Conservation (phyloP, 2,329 filamentous ascomycete genomes). For the Ascochyta lentis region DNA sequence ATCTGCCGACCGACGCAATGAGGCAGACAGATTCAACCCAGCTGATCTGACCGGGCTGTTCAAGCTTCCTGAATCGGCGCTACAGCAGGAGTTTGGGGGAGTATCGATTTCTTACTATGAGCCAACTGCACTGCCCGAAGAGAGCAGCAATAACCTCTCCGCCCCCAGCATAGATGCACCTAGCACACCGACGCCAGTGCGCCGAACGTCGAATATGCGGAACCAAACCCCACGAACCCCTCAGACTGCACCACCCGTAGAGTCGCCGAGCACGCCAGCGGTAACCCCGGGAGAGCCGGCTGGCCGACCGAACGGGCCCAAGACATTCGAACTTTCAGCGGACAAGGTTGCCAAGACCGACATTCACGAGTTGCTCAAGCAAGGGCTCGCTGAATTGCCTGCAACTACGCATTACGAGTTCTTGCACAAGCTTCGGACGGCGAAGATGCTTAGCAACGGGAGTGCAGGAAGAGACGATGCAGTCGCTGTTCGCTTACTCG, state of each 20-base stretch:
- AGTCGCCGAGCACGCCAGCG: constrained; percentile 58
- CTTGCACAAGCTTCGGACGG: constrained; percentile 80
- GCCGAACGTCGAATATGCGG: constrained; percentile 65
- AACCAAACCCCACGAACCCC: constrained; percentile 60
- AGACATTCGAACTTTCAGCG: constrained; percentile 66
- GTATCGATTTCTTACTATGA: constrained; percentile 82
- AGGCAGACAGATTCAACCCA: constrained; percentile 44
- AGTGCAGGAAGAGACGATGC: constrained; percentile 73
- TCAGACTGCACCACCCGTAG: constrained; percentile 50
- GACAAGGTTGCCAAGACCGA: constrained; percentile 53
- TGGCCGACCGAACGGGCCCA: constrained; percentile 41
- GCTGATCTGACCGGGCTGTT: constrained; percentile 80
- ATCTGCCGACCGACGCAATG: constrained; percentile 47
- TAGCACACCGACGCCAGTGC: constrained; percentile 76
- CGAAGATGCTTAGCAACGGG: constrained; percentile 77
- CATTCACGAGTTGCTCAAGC: constrained; percentile 51
- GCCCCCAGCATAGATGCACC: constrained; percentile 55
- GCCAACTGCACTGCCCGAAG: constrained; percentile 43
- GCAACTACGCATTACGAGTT: constrained; percentile 79
- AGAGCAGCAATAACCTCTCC: constrained; percentile 25
- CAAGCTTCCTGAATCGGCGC: constrained; percentile 48
- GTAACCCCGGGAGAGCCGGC: constrained; percentile 46
- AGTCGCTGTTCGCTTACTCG: constrained; percentile 80
- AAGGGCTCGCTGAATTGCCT: constrained; percentile 67
- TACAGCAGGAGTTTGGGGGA: constrained; percentile 81